Conservation (phyloP, 768 basidiomycete genomes). For the Hebeloma cylindrosporum region DNA sequence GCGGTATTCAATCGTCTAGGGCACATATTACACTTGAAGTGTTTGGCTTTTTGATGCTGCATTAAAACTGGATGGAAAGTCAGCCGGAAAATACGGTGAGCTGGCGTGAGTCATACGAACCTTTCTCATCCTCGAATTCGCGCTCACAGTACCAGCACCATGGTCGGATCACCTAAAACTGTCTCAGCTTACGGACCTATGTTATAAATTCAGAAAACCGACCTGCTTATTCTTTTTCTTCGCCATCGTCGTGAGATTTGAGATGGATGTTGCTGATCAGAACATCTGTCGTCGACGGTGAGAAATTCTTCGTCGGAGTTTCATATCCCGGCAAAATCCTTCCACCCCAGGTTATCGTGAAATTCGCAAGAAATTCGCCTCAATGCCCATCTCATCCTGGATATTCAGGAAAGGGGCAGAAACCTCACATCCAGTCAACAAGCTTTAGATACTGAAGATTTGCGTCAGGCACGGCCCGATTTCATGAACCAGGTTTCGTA, state of each 20-base stretch:
- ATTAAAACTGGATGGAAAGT: conserved; percentile 73
- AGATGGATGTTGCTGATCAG: conserved; percentile 13
- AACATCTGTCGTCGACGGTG: too few relatives aligned
- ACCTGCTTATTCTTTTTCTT: conserved; percentile 67
- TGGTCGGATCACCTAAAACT: conserved; percentile 71
- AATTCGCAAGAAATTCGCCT: too few relatives aligned
- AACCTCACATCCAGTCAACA: too few relatives aligned
- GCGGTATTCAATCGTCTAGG: conserved; percentile 95
- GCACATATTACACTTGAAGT: conserved; percentile 97
- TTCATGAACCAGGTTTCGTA: too few relatives aligned
- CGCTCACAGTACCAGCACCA: conserved; percentile 99
- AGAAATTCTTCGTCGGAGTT: too few relatives aligned
- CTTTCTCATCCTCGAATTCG: conserved; percentile 99
- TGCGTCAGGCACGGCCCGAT: too few relatives aligned
- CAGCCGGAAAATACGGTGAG: not conserved
- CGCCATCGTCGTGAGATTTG: conserved; percentile 36
- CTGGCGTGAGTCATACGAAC: conserved; percentile 41
- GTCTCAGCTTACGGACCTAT: not conserved
- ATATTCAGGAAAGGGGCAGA: too few relatives aligned
- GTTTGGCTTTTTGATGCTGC: conserved; percentile 99
- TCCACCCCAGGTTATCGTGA: too few relatives aligned
- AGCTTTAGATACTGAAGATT: too few relatives aligned
- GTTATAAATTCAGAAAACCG: not conserved
- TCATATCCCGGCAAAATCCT: too few relatives aligned
- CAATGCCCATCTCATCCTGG: too few relatives aligned